A percentile compares a stretch with the other conserved stretches of the same genome.
Conservation (phyloP, 768 basidiomycete genomes). For the Neoboletus magnificus region DNA sequence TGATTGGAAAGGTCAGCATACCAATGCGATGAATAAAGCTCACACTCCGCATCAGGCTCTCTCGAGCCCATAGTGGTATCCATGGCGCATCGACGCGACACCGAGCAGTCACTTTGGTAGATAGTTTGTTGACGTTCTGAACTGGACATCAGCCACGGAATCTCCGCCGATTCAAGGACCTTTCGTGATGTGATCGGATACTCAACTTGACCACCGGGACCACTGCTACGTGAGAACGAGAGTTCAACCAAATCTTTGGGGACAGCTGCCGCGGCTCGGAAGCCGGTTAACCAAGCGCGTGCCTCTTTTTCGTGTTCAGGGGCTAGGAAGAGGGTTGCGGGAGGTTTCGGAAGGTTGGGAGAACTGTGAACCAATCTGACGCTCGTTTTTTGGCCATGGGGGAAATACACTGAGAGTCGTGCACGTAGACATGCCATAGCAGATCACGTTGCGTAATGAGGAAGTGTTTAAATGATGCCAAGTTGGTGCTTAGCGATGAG, state of each 20-base stretch:
- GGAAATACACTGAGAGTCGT: not conserved
- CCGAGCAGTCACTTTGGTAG: constrained; percentile 71
- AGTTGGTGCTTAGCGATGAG: not conserved
- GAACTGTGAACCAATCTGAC: constrained; percentile 23
- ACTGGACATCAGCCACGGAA: not conserved
- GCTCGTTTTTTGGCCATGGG: not conserved
- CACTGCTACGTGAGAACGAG: constrained; percentile 74
- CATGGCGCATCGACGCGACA: constrained; percentile 56
- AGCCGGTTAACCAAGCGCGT: constrained; percentile 51
- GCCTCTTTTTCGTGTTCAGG: constrained; percentile 47
- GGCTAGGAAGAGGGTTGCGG: constrained; percentile 34
- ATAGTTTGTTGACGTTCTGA: constrained; percentile 91
- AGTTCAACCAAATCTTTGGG: constrained; percentile 56
- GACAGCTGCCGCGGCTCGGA: constrained; percentile 40
- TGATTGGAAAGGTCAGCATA: not conserved
- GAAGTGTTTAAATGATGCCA: too few species aligned
- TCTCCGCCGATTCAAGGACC: not conserved
- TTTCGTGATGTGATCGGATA: not conserved
- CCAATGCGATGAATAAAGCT: constrained; percentile 21
- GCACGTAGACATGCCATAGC: not conserved
- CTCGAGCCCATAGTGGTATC: constrained; percentile 68
- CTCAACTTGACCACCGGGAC: constrained; percentile 78
- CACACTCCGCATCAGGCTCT: constrained; percentile 47
- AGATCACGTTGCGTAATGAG: not conserved
- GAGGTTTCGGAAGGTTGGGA: constrained; percentile 44